Conservation (phyloP, 805 yeast species). For the Priceomyces castillae region DNA sequence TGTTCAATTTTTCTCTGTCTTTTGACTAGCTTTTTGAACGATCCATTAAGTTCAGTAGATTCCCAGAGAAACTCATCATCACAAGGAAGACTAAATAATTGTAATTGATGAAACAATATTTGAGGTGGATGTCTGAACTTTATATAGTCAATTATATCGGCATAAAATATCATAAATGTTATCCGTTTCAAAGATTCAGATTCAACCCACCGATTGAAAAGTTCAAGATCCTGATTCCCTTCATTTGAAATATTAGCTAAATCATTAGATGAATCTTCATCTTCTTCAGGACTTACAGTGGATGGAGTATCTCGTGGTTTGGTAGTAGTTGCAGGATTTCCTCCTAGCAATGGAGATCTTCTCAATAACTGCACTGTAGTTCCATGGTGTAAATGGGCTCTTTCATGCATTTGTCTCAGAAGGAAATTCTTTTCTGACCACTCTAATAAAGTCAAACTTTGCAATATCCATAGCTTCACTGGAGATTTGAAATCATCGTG, state of each 20-base stretch:
- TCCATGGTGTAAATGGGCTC: slow-evolving; percentile 85
- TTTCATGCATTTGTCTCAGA: slow-evolving; percentile 67
- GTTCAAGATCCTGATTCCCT: slow-evolving; percentile 26
- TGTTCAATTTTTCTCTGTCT: slow-evolving; percentile 30
- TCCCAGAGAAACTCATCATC: slow-evolving; percentile 42
- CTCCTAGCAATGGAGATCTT: slow-evolving; percentile 74
- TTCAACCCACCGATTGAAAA: slow-evolving; percentile 72
- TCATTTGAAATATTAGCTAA: too few species aligned
- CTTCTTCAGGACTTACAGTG: slow-evolving; percentile 34
- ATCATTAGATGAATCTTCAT: slow-evolving; percentile 22
- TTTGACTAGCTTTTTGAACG: slow-evolving; percentile 37
- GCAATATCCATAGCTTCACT: slow-evolving; percentile 71
- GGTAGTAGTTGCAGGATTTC: slow-evolving; percentile 49
- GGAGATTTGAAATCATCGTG: slow-evolving; percentile 76
- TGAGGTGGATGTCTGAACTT: slow-evolving; percentile 70
- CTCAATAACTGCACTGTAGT: slow-evolving; percentile 76
- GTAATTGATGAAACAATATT: slow-evolving; percentile 37
- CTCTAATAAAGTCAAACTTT: slow-evolving; percentile 69
- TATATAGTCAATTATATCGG: slow-evolving; percentile 76
- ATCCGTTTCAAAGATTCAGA: slow-evolving; percentile 75
- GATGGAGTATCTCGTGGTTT: slow-evolving; percentile 22
- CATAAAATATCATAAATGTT: slow-evolving; percentile 76
- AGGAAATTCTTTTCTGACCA: slow-evolving; percentile 75
- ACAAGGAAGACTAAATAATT: slow-evolving; percentile 40
- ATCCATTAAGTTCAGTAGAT: slow-evolving; percentile 35